Percentiles rank a stretch among this genome's conserved stretches.
These are phyloP conservation scores for Trifolium repens DNA, from an alignment of 306 rosid genomes.

Conservation along the genomic window DNA sequence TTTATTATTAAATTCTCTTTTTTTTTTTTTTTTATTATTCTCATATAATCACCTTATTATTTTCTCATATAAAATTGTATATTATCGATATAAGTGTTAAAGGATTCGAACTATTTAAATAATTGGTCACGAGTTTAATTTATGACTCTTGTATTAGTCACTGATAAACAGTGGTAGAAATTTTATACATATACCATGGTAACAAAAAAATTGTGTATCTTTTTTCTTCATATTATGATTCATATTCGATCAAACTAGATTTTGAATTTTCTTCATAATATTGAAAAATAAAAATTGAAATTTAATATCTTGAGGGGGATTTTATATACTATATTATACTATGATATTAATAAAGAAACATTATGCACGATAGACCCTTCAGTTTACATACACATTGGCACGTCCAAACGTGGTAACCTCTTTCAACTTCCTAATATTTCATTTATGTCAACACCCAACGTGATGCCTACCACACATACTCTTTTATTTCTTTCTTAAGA, in stretches of 20 bases:
- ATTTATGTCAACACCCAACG: conserved; percentile 47
- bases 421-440: conserved; percentile 33
- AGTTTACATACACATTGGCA: conserved; percentile 39
- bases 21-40: background rate
- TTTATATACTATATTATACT: background rate
- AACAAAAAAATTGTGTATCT: background rate
- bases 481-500: background rate
- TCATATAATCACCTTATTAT: background rate
- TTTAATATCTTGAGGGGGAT: background rate
- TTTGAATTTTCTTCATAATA: background rate
- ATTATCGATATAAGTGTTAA: too few species aligned
- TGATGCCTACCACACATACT: conserved; percentile 54
- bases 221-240: background rate
- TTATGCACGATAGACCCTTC: too few species aligned
- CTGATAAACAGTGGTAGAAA: too few species aligned
- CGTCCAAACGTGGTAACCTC: conserved; percentile 70
- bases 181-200: too few species aligned
- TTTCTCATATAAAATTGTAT: background rate
- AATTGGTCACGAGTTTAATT: too few species aligned
- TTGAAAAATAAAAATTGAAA: background rate
- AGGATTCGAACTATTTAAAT: too few species aligned
- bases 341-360: background rate
- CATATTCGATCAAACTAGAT: background rate
- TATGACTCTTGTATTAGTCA: too few species aligned
- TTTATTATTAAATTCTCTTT: background rate